Evolutionary conservation across 129 eudicot species (phyloP), one percentile per base, ranked within the genome.

Genomic region (Calendula officinalis): DNA sequence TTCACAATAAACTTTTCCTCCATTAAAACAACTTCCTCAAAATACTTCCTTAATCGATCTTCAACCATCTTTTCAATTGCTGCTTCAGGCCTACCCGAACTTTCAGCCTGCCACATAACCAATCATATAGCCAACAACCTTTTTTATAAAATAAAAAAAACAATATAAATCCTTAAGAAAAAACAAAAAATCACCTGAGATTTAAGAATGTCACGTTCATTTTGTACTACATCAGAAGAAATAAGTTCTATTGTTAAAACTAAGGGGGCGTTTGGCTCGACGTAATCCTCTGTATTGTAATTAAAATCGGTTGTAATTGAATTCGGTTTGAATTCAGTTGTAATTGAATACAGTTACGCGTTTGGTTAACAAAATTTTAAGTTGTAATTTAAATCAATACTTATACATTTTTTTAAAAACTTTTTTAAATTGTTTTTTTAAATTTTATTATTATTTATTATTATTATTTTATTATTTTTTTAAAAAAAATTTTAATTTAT

Each of bases 41-140:
- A 88, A 74, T 92, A 92, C 77, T 92, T 92, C 67, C 99, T 79
- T 67, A 88, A 60, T 69, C 99, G 89, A 13, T 96, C 98, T 88
- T 92, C 96, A 50, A 92, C 83, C 95, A 88, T 92, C 81, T 92
- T 92, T 40, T 92, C 99, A 60, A 88, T 81, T 36, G 96, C 96
- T 75, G 85, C 80, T 80, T 86, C 86, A 42, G 95, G 85, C 81
- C 83, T 85, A 64, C 99, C 96, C 3, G 89, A 74, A 69, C 87
- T 74, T 79, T 92, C 92, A 49, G 96, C 95, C 99, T 92, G 74
- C 32, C 13, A 37, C 55, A 62, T 30, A 45, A 64, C 8, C 74
- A 56, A 68, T 10, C 12, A 15, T 44, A 34, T 56, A 68, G 55
- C 40, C 7, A n/a, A 16, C 8, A 8, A 17, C 30, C 13, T 6